Base-by-base conservation (phyloP, 2,329 filamentous ascomycete species). In the Scleromitrula shiraiana region DNA sequence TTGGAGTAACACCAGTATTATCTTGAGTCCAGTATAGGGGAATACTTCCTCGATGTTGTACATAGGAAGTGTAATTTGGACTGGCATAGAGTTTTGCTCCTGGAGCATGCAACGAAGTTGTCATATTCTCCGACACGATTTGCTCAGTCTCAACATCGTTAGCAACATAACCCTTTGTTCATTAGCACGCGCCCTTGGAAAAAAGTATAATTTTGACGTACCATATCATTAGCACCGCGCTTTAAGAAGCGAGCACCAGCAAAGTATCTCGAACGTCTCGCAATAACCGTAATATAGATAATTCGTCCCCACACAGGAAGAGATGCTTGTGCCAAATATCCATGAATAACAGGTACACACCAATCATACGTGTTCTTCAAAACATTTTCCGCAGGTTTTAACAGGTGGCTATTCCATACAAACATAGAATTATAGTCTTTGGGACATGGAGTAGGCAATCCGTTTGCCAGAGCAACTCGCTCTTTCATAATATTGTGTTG, bases 141-240 rank as follows among this genome's bases (percentile, higher is more conserved):
- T 98, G 93, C 67, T 98, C 93, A 1, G 93, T 97, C 68, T 98
- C 94, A 20, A 98, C 93, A 66, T 98, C 94, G 62, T 98, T 98
- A 44, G 93, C 94, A 46, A 98, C 93, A 64, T 95, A 95, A 12
- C 93, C 91, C 63, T 73, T 38, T 4, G 7, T 26, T 4, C 12
- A 24, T 58, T 32, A 56, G 57, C 42, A 41, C 23, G 19, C n/a
- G 17, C 8, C 9, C 24, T 15, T 9, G 15, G 30, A 30, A 19
- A 20, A 20, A 43, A 23, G 9, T 4, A 7, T 26, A n/a, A 12
- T 39, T n/a, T n/a, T n/a, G n/a, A 55, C 63, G 40, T 67, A 74
- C 72, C 49, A 90, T 65, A 64, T 98, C 93, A 61, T 98, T 98
- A 40, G 89, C 86, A 26, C 93, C 93, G 50, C 93, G 82, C 67